These are phyloP conservation scores for Saccharomycopsis amapae DNA, from an alignment of 805 yeast species.

Conservation along the genomic window DNA sequence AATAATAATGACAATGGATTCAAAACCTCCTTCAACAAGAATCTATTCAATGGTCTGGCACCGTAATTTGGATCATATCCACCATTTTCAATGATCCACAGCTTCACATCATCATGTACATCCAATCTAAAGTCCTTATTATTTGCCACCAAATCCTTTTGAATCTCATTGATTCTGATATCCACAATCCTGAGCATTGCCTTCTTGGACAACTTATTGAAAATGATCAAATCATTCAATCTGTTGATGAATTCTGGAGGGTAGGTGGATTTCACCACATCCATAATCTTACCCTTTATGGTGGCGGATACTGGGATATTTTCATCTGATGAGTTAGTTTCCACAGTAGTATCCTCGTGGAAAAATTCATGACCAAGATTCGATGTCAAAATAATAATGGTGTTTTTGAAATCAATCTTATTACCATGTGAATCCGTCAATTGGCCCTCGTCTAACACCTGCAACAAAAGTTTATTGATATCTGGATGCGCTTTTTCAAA, in stretches of 20 bases:
- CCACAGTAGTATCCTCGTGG: slow-evolving; percentile 45
- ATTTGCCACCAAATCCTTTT: slow-evolving; percentile 68
- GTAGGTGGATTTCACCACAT: slow-evolving; percentile 62
- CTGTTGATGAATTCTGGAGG: slow-evolving; percentile 96
- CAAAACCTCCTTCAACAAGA: slow-evolving; percentile 74
- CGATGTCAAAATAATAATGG: slow-evolving; percentile 93
- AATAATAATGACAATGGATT: slow-evolving; percentile 80
- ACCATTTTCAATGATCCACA: slow-evolving; percentile 61
- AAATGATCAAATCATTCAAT: slow-evolving; percentile 87
- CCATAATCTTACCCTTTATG: slow-evolving; percentile 53
- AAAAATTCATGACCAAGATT: slow-evolving; percentile 92
- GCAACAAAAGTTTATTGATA: slow-evolving; percentile 81
- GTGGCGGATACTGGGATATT: slow-evolving; percentile 50
- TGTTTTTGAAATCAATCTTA: slow-evolving; percentile 87
- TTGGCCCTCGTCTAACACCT: slow-evolving; percentile 92
- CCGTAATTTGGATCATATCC: slow-evolving; percentile 94
- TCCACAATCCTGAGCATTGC: slow-evolving; percentile 79
- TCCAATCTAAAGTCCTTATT: slow-evolving; percentile 52
- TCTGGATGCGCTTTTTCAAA: slow-evolving; percentile 97
- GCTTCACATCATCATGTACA: slow-evolving; percentile 57
- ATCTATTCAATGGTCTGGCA: slow-evolving; percentile 91
- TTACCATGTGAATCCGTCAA: slow-evolving; percentile 94
- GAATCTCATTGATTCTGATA: slow-evolving; percentile 74
- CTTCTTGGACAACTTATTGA: slow-evolving; percentile 76
- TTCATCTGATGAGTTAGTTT: slow-evolving; percentile 36